Conservation (phyloP, 129 eudicot genomes). For the Chrysanthemum seticuspe region DNA sequence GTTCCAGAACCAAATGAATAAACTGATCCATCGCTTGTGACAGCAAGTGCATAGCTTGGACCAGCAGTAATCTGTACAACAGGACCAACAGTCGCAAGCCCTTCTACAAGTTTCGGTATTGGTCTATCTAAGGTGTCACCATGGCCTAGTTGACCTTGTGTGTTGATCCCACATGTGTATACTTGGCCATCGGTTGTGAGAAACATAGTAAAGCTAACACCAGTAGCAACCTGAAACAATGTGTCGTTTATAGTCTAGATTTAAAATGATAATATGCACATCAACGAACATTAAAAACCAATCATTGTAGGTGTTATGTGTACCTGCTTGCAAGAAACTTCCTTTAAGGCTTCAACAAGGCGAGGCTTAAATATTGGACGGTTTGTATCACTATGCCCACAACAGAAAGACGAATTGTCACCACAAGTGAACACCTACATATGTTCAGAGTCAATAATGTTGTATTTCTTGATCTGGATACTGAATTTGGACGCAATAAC, state of each 20-base stretch:
- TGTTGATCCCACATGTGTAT: slow-evolving; percentile 83
- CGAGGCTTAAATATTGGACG: slow-evolving; percentile 84
- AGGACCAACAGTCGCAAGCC: slow-evolving; percentile 45
- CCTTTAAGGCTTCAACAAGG: slow-evolving; percentile 72
- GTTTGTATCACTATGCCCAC: slow-evolving; percentile 81
- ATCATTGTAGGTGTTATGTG: too few relatives aligned
- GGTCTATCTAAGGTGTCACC: slow-evolving; percentile 78
- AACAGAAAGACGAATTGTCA: slow-evolving; percentile 87
- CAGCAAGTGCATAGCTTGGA: slow-evolving; percentile 74
- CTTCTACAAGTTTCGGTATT: slow-evolving; percentile 59
- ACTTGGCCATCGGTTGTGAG: slow-evolving; percentile 75
- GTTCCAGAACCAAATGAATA: slow-evolving; percentile 84
- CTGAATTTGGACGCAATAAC: not conserved
- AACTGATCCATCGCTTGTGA: slow-evolving; percentile 65
- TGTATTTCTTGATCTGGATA: not conserved
- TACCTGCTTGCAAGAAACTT: slow-evolving; percentile 82
- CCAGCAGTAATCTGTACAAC: slow-evolving; percentile 75
- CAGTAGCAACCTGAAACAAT: slow-evolving; percentile 73
- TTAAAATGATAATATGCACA: too few relatives aligned
- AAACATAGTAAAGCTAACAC: slow-evolving; percentile 87
- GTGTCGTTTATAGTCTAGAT: too few relatives aligned
- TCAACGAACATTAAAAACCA: too few relatives aligned
- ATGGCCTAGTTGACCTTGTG: slow-evolving; percentile 92
- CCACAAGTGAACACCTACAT: slow-evolving; percentile 95
- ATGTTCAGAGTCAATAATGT: not conserved